phyloP scores from a whole-genome alignment of 164 flowering plant species.

The Vitis labrusca region DNA sequence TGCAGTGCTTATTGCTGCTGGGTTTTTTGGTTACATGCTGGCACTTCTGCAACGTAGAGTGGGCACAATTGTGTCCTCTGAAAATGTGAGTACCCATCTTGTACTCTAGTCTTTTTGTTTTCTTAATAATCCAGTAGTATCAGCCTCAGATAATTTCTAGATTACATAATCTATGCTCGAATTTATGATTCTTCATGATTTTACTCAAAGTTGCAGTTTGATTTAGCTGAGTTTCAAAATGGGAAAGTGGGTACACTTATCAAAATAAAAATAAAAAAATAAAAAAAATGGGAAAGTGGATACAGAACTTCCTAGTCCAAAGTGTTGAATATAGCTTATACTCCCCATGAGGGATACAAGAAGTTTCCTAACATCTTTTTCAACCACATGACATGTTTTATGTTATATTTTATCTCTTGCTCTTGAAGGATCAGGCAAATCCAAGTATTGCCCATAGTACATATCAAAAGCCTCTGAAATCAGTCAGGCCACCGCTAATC shows the following conservation, averaged over 20 bases:
- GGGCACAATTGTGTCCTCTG: constrained; percentile 56
- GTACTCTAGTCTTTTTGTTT: not conserved
- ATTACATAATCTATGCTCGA: not conserved
- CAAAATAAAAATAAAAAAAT: no score
- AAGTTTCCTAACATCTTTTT: not conserved
- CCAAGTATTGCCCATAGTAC: constrained; percentile 26
- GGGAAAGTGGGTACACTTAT: not conserved
- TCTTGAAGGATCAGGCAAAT: constrained; percentile 42
- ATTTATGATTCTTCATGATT: not conserved
- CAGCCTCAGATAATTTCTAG: not conserved
- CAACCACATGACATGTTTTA: not conserved
- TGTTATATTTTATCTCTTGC: not conserved
- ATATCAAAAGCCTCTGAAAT: constrained; percentile 65
- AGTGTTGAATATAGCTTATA: not conserved
- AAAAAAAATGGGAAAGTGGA: not conserved
- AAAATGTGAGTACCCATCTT: constrained; percentile 46
- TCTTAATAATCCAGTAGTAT: no score
- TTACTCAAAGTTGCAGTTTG: not conserved
- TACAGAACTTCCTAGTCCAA: not conserved
- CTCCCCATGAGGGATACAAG: not conserved
- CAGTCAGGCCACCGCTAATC: constrained; percentile 77
- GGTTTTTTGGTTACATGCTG: constrained; percentile 89
- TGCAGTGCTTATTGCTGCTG: constrained; percentile 84
- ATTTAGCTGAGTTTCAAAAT: not conserved
- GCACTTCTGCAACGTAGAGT: constrained; percentile 87